phyloP scores from a whole-genome alignment of 305 asterid species.

The Solanum chacoense region DNA sequence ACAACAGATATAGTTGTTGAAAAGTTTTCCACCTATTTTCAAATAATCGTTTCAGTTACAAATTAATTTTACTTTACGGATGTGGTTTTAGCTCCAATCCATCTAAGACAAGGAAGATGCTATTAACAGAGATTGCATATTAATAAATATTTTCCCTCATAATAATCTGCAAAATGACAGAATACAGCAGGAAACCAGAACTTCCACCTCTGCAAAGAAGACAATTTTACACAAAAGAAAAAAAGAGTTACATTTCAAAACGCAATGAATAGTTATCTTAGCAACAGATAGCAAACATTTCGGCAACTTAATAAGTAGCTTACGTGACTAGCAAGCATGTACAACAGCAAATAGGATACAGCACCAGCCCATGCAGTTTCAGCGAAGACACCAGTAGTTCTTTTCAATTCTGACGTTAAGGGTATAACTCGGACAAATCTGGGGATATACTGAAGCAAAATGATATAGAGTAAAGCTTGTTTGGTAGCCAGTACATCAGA shows the following conservation, averaged over 20 bases:
- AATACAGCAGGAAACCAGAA: neutral
- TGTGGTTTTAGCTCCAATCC: neutral
- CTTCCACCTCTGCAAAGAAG: neutral
- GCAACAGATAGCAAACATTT: neutral
- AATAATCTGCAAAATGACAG: neutral
- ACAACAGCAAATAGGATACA: slow-evolving; percentile 74
- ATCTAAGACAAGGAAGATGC: neutral
- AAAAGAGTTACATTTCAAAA: neutral
- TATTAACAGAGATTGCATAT: neutral
- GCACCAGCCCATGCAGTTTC: slow-evolving; percentile 99
- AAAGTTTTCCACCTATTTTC: neutral
- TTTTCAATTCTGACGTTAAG: slow-evolving; percentile 79
- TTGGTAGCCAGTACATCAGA: slow-evolving; percentile 91
- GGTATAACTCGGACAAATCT: slow-evolving; percentile 69
- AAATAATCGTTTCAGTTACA: neutral
- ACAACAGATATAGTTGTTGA: neutral
- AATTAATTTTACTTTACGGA: neutral
- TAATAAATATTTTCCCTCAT: neutral
- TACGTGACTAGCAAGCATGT: slow-evolving; percentile 99
- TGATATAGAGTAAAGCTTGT: slow-evolving; percentile 66
- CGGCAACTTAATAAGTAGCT: slow-evolving; percentile 22
- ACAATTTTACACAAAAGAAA: neutral
- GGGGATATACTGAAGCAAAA: slow-evolving; percentile 85
- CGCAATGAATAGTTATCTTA: neutral
- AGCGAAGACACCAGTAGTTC: slow-evolving; percentile 96